Conservation (phyloP, 176 grass and related monocot species). For the Musa beccarii region DNA sequence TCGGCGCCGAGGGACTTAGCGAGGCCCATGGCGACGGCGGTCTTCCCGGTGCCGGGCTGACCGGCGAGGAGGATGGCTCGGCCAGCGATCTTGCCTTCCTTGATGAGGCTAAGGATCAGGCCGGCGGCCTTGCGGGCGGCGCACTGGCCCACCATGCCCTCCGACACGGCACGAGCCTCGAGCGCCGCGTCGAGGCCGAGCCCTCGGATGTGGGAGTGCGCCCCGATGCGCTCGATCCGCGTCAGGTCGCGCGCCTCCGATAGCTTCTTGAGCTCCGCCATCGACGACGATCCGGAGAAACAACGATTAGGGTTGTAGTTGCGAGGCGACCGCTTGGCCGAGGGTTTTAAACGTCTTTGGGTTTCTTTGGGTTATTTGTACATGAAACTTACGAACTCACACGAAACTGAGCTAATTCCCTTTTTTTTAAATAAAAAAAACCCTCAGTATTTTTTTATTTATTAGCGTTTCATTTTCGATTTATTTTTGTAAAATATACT, state of each 20-base stretch:
- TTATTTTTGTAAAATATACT: too few relatives aligned
- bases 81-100: slow-evolving; percentile 76
- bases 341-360: too few relatives aligned
- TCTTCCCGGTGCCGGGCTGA: slow-evolving; percentile 92
- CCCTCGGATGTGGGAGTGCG: slow-evolving; percentile 96
- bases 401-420: too few relatives aligned
- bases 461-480: too few relatives aligned
- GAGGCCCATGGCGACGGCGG: slow-evolving; percentile 85
- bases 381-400: too few relatives aligned
- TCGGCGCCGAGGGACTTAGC: slow-evolving; percentile 88
- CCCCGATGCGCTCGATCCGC: slow-evolving; percentile 85
- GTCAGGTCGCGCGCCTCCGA: slow-evolving; percentile 93
- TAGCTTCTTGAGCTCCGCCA: slow-evolving; percentile 83
- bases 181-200: slow-evolving; percentile 78
- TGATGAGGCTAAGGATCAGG: slow-evolving; percentile 83
- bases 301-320: neutral
- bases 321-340: too few relatives aligned
- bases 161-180: slow-evolving; percentile 70
- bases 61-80: slow-evolving; percentile 79
- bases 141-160: slow-evolving; percentile 97
- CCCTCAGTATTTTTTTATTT: too few relatives aligned
- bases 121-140: slow-evolving; percentile 70
- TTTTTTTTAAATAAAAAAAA: too few relatives aligned
- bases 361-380: too few relatives aligned
- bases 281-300: slow-evolving; percentile 10